A percentile compares a stretch with the other conserved stretches of the same genome.
Evolutionary conservation across 106 monocot genomes (phyloP).

Genomic region (Platanthera guangdongensis): DNA sequence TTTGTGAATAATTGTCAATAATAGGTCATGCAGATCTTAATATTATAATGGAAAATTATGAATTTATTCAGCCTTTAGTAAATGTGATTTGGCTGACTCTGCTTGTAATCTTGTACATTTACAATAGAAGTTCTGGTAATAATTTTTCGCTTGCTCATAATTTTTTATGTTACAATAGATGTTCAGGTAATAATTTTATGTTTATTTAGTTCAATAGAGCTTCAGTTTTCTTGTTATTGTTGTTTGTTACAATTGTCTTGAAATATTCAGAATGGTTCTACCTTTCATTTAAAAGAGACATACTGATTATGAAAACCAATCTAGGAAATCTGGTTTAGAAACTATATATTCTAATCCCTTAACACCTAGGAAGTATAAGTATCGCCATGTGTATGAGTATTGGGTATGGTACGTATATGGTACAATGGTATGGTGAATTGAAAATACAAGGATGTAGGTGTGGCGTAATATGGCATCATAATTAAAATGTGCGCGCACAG

Average conservation of each 20-base stretch:
- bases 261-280: neutral
- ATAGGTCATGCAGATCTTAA: neutral
- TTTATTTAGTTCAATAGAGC: neutral
- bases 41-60: neutral
- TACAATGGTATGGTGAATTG: too few species aligned
- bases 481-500: too few species aligned
- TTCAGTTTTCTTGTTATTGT: neutral
- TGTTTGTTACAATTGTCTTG: neutral
- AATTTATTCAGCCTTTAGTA: neutral
- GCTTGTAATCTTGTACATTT: neutral
- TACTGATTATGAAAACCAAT: too few species aligned
- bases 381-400: too few species aligned
- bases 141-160: neutral
- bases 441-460: too few species aligned
- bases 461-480: too few species aligned
- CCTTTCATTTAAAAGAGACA: too few species aligned
- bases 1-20: neutral
- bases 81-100: neutral
- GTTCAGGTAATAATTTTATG: neutral
- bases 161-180: neutral
- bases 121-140: neutral
- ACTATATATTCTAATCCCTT: too few species aligned
- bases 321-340: too few species aligned
- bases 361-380: too few species aligned
- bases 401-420: too few species aligned